A percentile compares a stretch with the other conserved stretches of the same genome.
phyloP scores from a whole-genome alignment of 2,329 filamentous ascomycete species.

The Pseudogymnoascus sp. region DNA sequence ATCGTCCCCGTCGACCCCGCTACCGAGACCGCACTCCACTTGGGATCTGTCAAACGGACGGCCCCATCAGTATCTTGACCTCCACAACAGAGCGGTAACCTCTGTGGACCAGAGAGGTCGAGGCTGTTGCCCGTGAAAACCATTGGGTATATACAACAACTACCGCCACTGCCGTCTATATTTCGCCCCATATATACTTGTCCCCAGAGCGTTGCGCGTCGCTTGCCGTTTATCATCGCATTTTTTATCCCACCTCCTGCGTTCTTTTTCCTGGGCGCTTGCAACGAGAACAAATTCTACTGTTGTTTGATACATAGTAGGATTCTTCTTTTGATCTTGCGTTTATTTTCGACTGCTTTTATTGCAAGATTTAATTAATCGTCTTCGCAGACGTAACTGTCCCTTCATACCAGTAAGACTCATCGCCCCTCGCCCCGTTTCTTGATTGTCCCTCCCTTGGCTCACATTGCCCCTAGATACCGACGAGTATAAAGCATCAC shows the following conservation, averaged over 20 bases:
- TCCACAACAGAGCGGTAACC: not conserved
- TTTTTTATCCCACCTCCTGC: conserved; percentile 4
- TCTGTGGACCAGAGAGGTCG: not conserved
- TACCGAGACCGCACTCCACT: conserved; percentile 3
- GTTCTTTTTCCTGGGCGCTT: conserved; percentile 10
- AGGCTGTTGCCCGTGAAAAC: not conserved
- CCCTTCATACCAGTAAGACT: conserved; percentile 12
- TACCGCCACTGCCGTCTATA: conserved; percentile 3
- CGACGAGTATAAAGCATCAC: conserved; percentile 11
- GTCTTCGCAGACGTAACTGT: conserved; percentile 21
- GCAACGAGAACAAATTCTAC: not conserved
- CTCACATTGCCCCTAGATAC: conserved; percentile 6
- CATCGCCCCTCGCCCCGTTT: conserved; percentile 1
- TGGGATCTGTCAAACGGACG: conserved; percentile 6
- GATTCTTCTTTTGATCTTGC: conserved; percentile 15
- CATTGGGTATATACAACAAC: not conserved
- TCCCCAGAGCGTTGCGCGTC: not conserved
- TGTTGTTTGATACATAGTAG: conserved; percentile 22
- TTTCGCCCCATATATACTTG: conserved; percentile 2
- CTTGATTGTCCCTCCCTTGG: conserved; percentile 13
- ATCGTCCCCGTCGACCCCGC: conserved; percentile 7
- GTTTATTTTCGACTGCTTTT: conserved; percentile 17
- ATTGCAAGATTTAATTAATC: conserved; percentile 16
- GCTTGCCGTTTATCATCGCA: conserved; percentile 1
- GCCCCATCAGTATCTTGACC: not conserved